phyloP scores from a whole-genome alignment of 2,329 filamentous ascomycete genomes.

The Aureobasidium sp. region DNA sequence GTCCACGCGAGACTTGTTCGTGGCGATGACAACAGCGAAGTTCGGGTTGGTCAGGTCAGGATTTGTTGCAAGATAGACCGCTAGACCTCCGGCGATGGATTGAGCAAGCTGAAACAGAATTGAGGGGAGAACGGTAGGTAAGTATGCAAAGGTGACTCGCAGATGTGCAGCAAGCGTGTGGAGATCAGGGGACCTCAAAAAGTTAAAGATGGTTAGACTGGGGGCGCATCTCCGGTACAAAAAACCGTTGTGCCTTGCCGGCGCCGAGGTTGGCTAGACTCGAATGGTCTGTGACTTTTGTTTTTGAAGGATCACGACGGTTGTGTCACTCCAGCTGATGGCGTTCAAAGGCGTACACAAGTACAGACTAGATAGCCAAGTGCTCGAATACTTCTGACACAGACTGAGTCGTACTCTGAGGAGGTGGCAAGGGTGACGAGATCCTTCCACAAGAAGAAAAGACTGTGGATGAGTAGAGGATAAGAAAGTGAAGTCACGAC shows the following conservation, averaged over 20 bases:
- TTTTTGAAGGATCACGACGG: conserved; percentile 1
- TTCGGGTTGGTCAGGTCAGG: too few species aligned
- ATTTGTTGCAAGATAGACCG: neutral
- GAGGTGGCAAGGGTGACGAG: neutral
- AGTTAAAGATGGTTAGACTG: conserved; percentile 5
- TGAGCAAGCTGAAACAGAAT: conserved; percentile 3
- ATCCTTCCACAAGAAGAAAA: neutral
- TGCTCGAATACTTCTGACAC: neutral
- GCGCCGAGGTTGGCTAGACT: neutral
- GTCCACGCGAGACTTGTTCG: neutral
- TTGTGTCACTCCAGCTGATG: conserved; percentile 9
- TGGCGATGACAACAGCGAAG: neutral
- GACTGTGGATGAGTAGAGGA: neutral
- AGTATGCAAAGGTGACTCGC: conserved; percentile 5
- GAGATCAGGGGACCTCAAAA: conserved; percentile 5
- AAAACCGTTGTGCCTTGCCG: conserved; percentile 8
- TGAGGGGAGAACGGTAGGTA: neutral
- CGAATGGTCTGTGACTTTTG: neutral
- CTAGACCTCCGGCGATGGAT: neutral
- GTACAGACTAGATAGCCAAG: neutral
- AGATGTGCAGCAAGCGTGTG: neutral
- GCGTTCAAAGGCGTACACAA: neutral
- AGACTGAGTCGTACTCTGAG: neutral
- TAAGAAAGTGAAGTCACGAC: neutral
- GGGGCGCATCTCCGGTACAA: neutral